Base-by-base conservation (phyloP, 768 basidiomycete species). In the Tulasnella sp. region DNA sequence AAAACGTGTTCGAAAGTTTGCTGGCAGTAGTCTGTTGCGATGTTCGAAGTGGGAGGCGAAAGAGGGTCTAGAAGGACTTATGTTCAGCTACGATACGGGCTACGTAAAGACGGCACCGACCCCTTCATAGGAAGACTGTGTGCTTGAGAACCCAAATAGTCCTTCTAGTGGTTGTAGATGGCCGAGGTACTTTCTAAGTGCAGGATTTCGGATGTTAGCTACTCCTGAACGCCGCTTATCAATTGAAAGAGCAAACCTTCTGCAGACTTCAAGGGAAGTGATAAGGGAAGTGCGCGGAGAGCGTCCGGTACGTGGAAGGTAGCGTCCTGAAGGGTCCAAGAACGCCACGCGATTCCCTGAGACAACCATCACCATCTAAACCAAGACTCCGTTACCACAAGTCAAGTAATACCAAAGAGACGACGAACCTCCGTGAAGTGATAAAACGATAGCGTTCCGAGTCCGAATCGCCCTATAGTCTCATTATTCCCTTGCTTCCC, bases 391-490 rank as follows among this genome's bases (percentile, higher is more conserved):
- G n/a, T n/a, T n/a, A n/a, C n/a, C n/a, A n/a, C n/a, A n/a, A n/a
- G n/a, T n/a, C n/a, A 64, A 66, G 11, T 72, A 42, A 71, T 73
- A 47, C 2, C 60, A 61, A 45, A 48, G 29, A 54, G 0, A 29
- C n/a, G 11, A 53, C 70, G 50, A 53, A 79, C 79, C 68, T 80
- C 78, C 0, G 76, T 73, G 55, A 80, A 73, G 62, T 79, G 77
- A 59, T 76, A 81, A 73, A 80, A 76, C 0, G 78, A 75, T 2
- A 80, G 68, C 11, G 75, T 75, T 7, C 80, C 79, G 7, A 76
- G 68, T 4, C 80, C 80, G 66, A 79, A 80, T 53, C 75, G 74
- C 0, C 80, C 80, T 42, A 80, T 80, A 1, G 73, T 74, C 56
- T 73, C 73, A 0, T 51, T 60, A 21, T 65, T 65, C 0, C 63